Evolutionary conservation across 2,329 filamentous ascomycete species (phyloP).

Genomic region (Phoma herbarum): DNA sequence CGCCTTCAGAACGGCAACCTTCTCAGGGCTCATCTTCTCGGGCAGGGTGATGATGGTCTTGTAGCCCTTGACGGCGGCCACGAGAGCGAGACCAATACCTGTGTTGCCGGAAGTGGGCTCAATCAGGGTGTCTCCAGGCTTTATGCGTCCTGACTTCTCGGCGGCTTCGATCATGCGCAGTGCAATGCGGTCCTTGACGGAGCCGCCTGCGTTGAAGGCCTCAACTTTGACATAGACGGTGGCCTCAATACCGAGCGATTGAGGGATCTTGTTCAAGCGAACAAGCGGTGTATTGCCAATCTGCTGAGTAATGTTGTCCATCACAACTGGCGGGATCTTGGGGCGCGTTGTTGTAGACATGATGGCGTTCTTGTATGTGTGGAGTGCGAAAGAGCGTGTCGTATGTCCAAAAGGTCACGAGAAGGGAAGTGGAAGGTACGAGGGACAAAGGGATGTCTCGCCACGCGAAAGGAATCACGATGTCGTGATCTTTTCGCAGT

Average conservation of each 20-base stretch:
- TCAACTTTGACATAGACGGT: slow-evolving; percentile 92
- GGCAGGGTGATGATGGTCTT: slow-evolving; percentile 98
- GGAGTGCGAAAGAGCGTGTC: not conserved
- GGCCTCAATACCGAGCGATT: slow-evolving; percentile 87
- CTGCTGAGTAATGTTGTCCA: slow-evolving; percentile 79
- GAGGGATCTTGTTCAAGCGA: slow-evolving; percentile 89
- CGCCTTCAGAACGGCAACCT: slow-evolving; percentile 92
- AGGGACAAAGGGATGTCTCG: slow-evolving; percentile 13
- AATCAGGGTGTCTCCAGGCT: slow-evolving; percentile 95
- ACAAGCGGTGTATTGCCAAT: slow-evolving; percentile 98
- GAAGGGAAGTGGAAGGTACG: slow-evolving; percentile 1
- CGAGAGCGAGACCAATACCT: slow-evolving; percentile 93
- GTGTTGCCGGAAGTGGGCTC: slow-evolving; percentile 99
- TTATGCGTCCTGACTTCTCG: slow-evolving; percentile 89
- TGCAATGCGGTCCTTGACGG: slow-evolving; percentile 94
- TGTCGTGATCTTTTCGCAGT: slow-evolving; percentile 21
- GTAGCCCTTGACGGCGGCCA: slow-evolving; percentile 96
- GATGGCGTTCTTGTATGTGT: slow-evolving; percentile 18
- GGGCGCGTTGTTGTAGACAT: slow-evolving; percentile 62
- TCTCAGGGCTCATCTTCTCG: slow-evolving; percentile 99
- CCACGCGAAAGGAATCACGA: slow-evolving; percentile 15
- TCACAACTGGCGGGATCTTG: slow-evolving; percentile 63
- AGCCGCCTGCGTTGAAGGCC: slow-evolving; percentile 92
- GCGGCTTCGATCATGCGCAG: slow-evolving; percentile 97
- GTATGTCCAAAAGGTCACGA: not conserved